phyloP scores from a whole-genome alignment of 1,139 yeast genomes.

The Debaryomyces psychrophilus region DNA sequence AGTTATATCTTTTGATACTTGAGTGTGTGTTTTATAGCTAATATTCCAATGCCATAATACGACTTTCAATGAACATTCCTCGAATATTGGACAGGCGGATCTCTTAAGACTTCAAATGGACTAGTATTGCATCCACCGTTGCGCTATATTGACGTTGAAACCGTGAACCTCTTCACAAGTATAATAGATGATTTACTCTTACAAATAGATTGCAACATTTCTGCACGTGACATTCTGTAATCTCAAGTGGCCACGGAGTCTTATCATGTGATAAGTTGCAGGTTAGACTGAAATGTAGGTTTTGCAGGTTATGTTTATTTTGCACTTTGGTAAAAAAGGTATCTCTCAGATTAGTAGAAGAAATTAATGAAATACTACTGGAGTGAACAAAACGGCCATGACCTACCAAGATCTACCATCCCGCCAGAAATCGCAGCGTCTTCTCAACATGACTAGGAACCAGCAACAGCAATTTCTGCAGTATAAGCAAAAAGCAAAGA shows the following conservation, averaged over 20 bases:
- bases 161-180: background rate
- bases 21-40: background rate
- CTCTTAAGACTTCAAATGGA: background rate
- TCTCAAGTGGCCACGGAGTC: background rate
- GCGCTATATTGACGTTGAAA: background rate
- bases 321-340: background rate
- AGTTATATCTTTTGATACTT: background rate
- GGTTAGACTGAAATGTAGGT: background rate
- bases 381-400: constrained; percentile 17
- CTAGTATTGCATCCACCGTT: background rate
- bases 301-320: background rate
- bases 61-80: background rate
- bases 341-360: background rate
- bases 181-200: background rate
- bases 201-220: constrained; percentile 6
- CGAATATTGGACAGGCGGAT: background rate
- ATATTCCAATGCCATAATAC: background rate
- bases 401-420: constrained; percentile 45
- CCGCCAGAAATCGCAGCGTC: constrained; percentile 53
- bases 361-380: too few relatives aligned
- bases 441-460: constrained; percentile 37
- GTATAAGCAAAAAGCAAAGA: constrained; percentile 38
- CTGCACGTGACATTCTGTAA: constrained; percentile 7
- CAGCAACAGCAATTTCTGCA: constrained; percentile 35
- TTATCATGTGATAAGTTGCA: background rate